Evolutionary conservation across 1,284 basidiomycete genomes (phyloP), one percentile per base, ranked within the genome.

Genomic region (Moesziomyces sp.): DNA sequence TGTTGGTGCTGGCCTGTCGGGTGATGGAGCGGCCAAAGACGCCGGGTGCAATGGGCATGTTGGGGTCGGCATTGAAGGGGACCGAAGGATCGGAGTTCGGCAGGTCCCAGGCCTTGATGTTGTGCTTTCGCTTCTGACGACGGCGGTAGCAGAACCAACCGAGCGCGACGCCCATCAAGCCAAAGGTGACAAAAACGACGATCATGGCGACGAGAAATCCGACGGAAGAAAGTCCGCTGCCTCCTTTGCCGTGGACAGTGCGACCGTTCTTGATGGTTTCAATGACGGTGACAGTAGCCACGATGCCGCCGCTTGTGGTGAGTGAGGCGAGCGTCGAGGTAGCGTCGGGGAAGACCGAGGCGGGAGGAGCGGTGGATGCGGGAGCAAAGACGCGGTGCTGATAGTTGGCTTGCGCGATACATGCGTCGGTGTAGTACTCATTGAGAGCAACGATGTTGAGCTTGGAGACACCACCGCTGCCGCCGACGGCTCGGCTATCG

Each of bases 131-230:
- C 47, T 54, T 71, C 58, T 68, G 57, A 16, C 43, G 53, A n/a
- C 73, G 54, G 23, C 65, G 63, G 47, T 57, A 74, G 58, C 75
- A 64, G 61, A 55, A 63, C 67, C 68, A 77, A 45, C 64, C 68
- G 18, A 62, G 46, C 3, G 64, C 53, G 19, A 65, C 70, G 24
- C 69, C 62, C 19, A 69, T 30, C 5, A 74, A 19, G 11, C 56
- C 68, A 18, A 76, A 33, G 30, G 28, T 26, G 35, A 57, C 62
- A 21, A 70, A 63, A 18, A 61, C 43, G 44, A 57, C 51, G n/a
- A 71, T 51, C 50, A 79, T 52, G 44, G 71, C 48, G 13, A 64
- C 42, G 46, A 73, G 45, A n/a, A 69, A 56, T 3, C 52, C 58
- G 2, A 50, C 23, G 5, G 52, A 30, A 16, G 63, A 61, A 21